These are phyloP conservation scores for Chenopodium berlandieri DNA, from an alignment of 148 eudicot species.

Conservation along the genomic window DNA sequence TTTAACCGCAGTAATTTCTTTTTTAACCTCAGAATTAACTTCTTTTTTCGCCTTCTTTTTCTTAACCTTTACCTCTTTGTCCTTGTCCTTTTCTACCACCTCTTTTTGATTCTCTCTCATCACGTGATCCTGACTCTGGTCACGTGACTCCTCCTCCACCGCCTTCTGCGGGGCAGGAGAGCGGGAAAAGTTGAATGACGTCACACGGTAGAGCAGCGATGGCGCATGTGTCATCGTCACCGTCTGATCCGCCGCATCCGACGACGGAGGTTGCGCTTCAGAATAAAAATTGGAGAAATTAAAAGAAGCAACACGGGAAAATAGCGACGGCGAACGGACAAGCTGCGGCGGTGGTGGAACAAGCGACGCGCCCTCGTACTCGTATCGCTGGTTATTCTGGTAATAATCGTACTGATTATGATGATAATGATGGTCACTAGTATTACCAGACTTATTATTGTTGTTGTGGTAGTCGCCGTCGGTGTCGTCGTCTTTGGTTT, in stretches of 20 bases:
- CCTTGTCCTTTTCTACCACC: background rate
- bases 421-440: too few relatives aligned
- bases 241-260: background rate
- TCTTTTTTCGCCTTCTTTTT: constrained; percentile 29
- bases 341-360: constrained; percentile 17
- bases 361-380: background rate
- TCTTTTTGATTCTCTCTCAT: constrained; percentile 8
- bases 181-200: constrained; percentile 29
- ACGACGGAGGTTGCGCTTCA: background rate
- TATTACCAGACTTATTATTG: background rate
- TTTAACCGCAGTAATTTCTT: background rate
- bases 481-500: background rate
- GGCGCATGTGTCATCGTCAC: constrained; percentile 17
- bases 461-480: constrained; percentile 9
- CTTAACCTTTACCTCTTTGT: constrained; percentile 29
- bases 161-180: background rate
- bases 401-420: background rate
- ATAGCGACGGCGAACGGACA: constrained; percentile 46
- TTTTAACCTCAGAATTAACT: background rate
- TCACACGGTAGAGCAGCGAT: constrained; percentile 37
- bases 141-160: constrained; percentile 7
- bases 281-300: constrained; percentile 25
- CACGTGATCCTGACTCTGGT: constrained; percentile 23
- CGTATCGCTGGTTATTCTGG: background rate
- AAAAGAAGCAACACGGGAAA: constrained; percentile 56